Evolutionary conservation across 2,329 filamentous ascomycete species (phyloP).

Genomic region (Pseudocercospora macadamiae): DNA sequence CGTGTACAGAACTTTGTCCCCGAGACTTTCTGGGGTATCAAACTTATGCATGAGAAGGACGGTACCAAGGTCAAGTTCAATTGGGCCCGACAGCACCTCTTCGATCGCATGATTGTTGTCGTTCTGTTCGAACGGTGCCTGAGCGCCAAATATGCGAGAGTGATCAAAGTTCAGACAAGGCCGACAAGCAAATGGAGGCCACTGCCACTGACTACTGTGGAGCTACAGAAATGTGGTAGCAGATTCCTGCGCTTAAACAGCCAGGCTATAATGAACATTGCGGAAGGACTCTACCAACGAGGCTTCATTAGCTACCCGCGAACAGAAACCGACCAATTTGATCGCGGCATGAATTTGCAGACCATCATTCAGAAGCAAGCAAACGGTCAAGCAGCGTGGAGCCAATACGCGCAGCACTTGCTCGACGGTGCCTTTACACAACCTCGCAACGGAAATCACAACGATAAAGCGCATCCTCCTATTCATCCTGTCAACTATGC

Average conservation of each 20-base stretch:
- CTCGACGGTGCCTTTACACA: conserved; percentile 76
- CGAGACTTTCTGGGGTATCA: conserved; percentile 92
- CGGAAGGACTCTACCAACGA: conserved; percentile 86
- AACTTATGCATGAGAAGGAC: conserved; percentile 76
- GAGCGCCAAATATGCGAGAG: conserved; percentile 71
- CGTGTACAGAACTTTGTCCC: conserved; percentile 91
- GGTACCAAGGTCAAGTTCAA: conserved; percentile 78
- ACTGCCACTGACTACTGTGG: conserved; percentile 89
- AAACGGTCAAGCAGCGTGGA: conserved; percentile 72
- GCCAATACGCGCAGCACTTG: conserved; percentile 74
- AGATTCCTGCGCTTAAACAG: conserved; percentile 87
- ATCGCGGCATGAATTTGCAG: conserved; percentile 82
- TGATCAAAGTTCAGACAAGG: conserved; percentile 85
- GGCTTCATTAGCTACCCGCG: conserved; percentile 97
- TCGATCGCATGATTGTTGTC: conserved; percentile 79
- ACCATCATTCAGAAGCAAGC: conserved; percentile 82
- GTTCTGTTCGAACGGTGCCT: conserved; percentile 88
- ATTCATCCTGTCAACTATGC: conserved; percentile 95
- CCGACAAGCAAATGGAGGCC: conserved; percentile 94
- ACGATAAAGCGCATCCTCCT: conserved; percentile 95
- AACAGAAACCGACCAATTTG: conserved; percentile 96
- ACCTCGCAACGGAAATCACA: conserved; percentile 80
- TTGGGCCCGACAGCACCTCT: conserved; percentile 81
- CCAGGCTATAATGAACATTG: conserved; percentile 83
- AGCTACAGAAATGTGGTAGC: conserved; percentile 93